A percentile compares a stretch with the other conserved stretches of the same genome.
Evolutionary conservation across 352 stramenopile genomes (phyloP).

Genomic region (Blastocystis sp.): DNA sequence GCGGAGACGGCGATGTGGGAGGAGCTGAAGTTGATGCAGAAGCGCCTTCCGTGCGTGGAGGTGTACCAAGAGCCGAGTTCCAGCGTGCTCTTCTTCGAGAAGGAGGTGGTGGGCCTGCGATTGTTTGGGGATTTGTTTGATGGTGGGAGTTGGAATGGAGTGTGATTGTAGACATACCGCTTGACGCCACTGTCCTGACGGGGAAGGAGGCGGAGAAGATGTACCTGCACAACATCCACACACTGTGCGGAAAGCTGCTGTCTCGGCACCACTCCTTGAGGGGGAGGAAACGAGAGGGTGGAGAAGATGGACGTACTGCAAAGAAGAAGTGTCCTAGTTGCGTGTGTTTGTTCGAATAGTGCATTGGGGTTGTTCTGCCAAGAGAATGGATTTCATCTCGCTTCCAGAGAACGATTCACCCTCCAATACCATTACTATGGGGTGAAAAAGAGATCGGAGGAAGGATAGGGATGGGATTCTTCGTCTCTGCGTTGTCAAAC

Average conservation of each 20-base stretch:
- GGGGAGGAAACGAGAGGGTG: not conserved
- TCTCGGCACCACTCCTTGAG: not conserved
- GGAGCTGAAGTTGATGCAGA: not conserved
- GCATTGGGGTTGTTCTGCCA: no score
- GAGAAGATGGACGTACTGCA: not conserved
- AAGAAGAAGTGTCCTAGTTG: no score
- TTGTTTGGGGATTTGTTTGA: not conserved
- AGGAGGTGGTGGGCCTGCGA: not conserved
- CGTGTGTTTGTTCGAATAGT: no score
- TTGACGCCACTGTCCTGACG: not conserved
- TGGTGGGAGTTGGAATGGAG: not conserved
- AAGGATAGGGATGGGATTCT: no score
- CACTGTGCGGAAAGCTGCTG: not conserved
- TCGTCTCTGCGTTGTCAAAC: no score
- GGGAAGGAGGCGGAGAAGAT: not conserved
- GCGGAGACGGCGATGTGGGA: not conserved
- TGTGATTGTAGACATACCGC: not conserved
- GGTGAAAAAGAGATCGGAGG: no score
- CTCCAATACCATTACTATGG: no score
- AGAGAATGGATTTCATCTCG: no score
- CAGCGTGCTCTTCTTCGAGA: not conserved
- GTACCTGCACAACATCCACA: not conserved
- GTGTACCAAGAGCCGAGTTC: not conserved
- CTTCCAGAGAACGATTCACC: no score
- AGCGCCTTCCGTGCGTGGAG: not conserved